A percentile compares a stretch with the other conserved stretches of the same genome.
Conservation (phyloP, 23 red algal species). For the Gracilariopsis chorda region DNA sequence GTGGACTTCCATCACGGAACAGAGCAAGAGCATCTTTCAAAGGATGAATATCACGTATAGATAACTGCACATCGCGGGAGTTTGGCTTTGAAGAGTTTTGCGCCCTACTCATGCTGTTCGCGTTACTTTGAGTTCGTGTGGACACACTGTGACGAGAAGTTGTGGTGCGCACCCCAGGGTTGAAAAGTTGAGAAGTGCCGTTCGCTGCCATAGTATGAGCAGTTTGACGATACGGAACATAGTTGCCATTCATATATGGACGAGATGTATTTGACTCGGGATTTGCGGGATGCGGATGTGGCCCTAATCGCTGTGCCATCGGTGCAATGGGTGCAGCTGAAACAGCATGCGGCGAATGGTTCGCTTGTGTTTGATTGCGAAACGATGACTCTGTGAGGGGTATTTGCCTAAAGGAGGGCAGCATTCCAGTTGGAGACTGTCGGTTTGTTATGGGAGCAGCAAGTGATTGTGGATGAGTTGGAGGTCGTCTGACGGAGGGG, state of each 20-base stretch:
- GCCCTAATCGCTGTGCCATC: not conserved
- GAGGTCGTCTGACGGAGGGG: too few relatives aligned
- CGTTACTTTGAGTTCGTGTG: not conserved
- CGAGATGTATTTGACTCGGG: not conserved
- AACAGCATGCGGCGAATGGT: not conserved
- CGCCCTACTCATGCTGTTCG: too few relatives aligned
- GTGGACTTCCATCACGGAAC: constrained; percentile 2
- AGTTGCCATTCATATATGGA: not conserved
- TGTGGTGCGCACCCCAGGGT: not conserved
- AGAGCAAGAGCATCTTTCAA: constrained; percentile 14
- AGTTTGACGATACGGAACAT: not conserved
- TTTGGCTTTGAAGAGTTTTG: too few relatives aligned
- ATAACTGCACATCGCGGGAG: not conserved
- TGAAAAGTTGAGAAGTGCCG: not conserved
- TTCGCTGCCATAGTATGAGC: not conserved
- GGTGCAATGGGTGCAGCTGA: not conserved
- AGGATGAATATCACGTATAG: constrained; percentile 35
- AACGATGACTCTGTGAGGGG: not conserved
- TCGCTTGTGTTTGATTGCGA: not conserved
- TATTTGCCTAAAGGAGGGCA: not conserved
- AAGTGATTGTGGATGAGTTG: too few relatives aligned
- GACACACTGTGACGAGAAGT: not conserved
- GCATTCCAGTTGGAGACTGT: not conserved
- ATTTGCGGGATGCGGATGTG: not conserved
- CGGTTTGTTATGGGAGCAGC: too few relatives aligned